phyloP scores from a whole-genome alignment of 177 flowering plant species.

The Vitis hybrid region DNA sequence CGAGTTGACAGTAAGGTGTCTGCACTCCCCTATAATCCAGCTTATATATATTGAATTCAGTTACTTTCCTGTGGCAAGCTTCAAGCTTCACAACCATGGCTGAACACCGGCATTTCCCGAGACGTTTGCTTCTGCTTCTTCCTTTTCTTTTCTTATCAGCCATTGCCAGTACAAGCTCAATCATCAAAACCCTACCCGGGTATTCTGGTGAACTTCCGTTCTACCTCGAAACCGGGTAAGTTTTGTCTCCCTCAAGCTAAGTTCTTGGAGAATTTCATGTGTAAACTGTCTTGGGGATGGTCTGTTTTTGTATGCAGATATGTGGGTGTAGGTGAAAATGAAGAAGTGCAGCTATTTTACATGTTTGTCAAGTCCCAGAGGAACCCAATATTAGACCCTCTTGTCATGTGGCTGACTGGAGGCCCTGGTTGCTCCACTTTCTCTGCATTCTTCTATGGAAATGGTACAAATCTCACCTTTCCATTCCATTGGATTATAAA shows the following conservation, averaged over 20 bases:
- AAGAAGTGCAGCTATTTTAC: constrained; percentile 19
- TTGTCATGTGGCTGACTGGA: constrained; percentile 17
- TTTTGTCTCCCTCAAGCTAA: neutral
- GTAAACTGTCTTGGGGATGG: neutral
- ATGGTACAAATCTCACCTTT: no score
- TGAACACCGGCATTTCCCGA: no score
- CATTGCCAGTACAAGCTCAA: no score
- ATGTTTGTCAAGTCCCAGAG: constrained; percentile 17
- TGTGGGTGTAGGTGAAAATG: constrained; percentile 15
- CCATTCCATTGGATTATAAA: no score
- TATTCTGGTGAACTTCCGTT: neutral
- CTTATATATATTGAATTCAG: no score
- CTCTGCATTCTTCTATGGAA: neutral
- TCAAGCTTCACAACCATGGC: no score
- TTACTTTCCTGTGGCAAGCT: no score
- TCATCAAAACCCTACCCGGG: constrained; percentile 1
- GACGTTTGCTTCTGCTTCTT: no score
- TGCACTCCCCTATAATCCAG: no score
- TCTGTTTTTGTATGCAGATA: neutral
- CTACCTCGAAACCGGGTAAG: constrained; percentile 5
- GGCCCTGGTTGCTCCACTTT: constrained; percentile 21
- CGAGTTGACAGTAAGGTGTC: no score
- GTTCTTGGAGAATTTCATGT: no score
- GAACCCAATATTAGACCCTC: constrained; percentile 11
- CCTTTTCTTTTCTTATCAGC: no score